These are phyloP conservation scores for Globisporangium iwayamae DNA, from an alignment of 352 stramenopile genomes.

Conservation along the genomic window DNA sequence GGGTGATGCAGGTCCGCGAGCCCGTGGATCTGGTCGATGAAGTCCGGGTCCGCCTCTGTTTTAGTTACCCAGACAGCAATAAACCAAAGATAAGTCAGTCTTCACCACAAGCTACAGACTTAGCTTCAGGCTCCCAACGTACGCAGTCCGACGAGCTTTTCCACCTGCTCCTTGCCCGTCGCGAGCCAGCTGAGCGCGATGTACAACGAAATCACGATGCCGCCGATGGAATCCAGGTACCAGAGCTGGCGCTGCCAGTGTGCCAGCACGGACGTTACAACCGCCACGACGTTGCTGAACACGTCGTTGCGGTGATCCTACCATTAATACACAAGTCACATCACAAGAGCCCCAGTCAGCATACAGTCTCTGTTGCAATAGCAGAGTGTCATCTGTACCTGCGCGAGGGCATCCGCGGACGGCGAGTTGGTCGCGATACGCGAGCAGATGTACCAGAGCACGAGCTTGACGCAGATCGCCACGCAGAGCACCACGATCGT, in stretches of 20 bases:
- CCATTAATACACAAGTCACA: no score
- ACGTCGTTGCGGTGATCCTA: constrained; percentile 98
- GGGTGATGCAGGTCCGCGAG: constrained; percentile 87
- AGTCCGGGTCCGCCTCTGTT: constrained; percentile 86
- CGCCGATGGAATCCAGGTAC: constrained; percentile 93
- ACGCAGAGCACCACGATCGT: constrained; percentile 64
- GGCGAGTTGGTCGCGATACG: constrained; percentile 64
- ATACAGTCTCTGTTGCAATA: no score
- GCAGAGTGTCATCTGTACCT: constrained; percentile 26
- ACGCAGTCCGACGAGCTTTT: constrained; percentile 86
- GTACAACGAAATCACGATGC: constrained; percentile 95
- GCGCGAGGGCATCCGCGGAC: constrained; percentile 68
- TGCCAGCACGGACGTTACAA: constrained; percentile 71
- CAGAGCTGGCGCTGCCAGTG: constrained; percentile 79
- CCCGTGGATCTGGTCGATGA: constrained; percentile 91
- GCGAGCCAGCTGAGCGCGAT: constrained; percentile 95
- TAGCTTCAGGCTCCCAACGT: constrained; percentile 20
- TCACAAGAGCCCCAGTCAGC: not conserved
- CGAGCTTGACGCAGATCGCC: constrained; percentile 80
- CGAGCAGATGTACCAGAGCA: constrained; percentile 76
- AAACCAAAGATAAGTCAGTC: not conserved
- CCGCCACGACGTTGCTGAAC: constrained; percentile 91
- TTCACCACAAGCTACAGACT: not conserved
- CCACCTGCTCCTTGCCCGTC: constrained; percentile 95
- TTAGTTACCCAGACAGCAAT: not conserved